These are phyloP conservation scores for Puya raimondii DNA, from an alignment of 176 grass and related monocot genomes.

Conservation along the genomic window DNA sequence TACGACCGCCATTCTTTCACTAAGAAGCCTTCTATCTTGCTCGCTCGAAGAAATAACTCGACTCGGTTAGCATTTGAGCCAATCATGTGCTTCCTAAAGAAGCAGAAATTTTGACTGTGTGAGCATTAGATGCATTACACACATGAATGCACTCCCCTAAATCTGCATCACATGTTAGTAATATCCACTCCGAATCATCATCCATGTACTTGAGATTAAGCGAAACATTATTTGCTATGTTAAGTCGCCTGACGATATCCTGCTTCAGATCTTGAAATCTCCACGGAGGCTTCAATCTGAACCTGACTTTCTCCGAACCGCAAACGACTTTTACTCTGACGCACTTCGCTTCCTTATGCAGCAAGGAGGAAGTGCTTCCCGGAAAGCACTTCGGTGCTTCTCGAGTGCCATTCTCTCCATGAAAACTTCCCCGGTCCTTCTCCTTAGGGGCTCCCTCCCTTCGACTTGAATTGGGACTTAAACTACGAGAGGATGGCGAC, in stretches of 20 bases:
- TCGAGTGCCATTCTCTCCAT: constrained; percentile 34
- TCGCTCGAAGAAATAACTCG: too few relatives aligned
- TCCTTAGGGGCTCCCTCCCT: constrained; percentile 27
- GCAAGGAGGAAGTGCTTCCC: constrained; percentile 19
- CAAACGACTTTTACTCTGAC: constrained; percentile 78
- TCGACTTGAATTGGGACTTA: constrained; percentile 60
- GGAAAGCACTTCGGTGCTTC: constrained; percentile 28
- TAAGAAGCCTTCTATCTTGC: too few relatives aligned
- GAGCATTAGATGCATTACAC: constrained; percentile 48
- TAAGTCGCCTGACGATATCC: constrained; percentile 64
- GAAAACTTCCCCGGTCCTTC: constrained; percentile 11
- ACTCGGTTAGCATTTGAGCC: too few relatives aligned
- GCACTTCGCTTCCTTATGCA: constrained; percentile 29
- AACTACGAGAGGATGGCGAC: constrained; percentile 47
- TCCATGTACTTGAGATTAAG: constrained; percentile 83
- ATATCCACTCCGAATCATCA: constrained; percentile 91
- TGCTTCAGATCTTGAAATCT: constrained; percentile 59
- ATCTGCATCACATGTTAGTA: constrained; percentile 93
- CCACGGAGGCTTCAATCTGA: constrained; percentile 58
- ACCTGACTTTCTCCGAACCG: constrained; percentile 68
- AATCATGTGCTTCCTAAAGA: too few relatives aligned
- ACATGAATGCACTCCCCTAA: constrained; percentile 86
- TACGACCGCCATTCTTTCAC: too few relatives aligned
- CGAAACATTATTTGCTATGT: constrained; percentile 36
- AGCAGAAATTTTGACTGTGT: constrained; percentile 83